Conservation (phyloP, 805 yeast genomes). For the Candida alai region DNA sequence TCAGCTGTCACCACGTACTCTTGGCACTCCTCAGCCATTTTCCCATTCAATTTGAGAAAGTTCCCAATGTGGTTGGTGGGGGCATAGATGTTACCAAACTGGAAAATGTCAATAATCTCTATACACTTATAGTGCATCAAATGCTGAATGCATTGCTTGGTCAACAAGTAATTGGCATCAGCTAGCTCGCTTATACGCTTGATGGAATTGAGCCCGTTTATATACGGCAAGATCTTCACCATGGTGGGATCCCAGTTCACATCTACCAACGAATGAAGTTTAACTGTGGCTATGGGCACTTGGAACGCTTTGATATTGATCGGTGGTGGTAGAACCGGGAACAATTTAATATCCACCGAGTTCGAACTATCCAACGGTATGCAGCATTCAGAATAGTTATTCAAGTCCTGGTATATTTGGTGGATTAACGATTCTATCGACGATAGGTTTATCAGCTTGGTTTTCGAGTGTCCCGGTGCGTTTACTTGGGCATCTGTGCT, state of each 20-base stretch:
- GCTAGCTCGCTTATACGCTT: conserved; percentile 73
- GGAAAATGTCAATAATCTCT: conserved; percentile 80
- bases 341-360: conserved; percentile 88
- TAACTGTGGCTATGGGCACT: conserved; percentile 90
- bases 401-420: conserved; percentile 90
- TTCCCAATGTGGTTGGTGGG: conserved; percentile 74
- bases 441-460: conserved; percentile 31
- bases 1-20: conserved; percentile 60
- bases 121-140: conserved; percentile 86
- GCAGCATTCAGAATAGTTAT: conserved; percentile 92
- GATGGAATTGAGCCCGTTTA: conserved; percentile 85
- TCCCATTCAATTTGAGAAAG: conserved; percentile 54
- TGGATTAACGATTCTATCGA: conserved; percentile 72
- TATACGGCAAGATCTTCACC: conserved; percentile 79
- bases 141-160: conserved; percentile 87
- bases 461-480: conserved; percentile 14
- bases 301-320: conserved; percentile 72
- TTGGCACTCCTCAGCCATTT: conserved; percentile 78
- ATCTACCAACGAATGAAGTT: conserved; percentile 68
- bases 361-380: conserved; percentile 89
- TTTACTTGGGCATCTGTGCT: conserved; percentile 9
- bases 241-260: conserved; percentile 97
- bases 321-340: conserved; percentile 83
- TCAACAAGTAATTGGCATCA: conserved; percentile 71
- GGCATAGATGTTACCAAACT: conserved; percentile 83